Conservation (phyloP, 163 green algal genomes). For the Picocystis sp. region DNA sequence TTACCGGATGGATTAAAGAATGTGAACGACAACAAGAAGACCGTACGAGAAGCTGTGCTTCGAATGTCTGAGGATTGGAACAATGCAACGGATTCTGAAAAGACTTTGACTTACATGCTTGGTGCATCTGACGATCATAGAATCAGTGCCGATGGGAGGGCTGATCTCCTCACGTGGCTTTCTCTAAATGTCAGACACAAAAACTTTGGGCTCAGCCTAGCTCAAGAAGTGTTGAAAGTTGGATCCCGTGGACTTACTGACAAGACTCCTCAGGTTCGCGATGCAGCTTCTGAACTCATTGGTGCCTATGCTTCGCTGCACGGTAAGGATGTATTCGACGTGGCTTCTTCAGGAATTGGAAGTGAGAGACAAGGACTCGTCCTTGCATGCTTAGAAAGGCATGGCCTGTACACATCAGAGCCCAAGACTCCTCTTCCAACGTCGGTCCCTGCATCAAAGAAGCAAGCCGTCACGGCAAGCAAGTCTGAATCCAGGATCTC, state of each 20-base stretch:
- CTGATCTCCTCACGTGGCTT: neutral
- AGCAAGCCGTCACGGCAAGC: no score
- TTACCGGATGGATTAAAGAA: conserved; percentile 7
- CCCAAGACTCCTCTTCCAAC: no score
- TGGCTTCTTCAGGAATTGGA: no score
- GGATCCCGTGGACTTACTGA: conserved; percentile 1
- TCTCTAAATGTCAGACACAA: neutral
- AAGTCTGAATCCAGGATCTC: no score
- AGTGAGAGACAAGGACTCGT: no score
- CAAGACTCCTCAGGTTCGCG: neutral
- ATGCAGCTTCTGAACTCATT: neutral
- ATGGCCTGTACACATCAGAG: no score
- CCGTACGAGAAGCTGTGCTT: conserved; percentile 9
- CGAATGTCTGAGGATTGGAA: conserved; percentile 3
- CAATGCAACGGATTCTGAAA: neutral
- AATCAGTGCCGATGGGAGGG: conserved; percentile 5
- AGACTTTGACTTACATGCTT: conserved; percentile 3
- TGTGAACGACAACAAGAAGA: conserved; percentile 13
- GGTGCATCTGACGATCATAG: neutral
- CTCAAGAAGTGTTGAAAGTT: neutral
- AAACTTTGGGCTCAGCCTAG: conserved; percentile 1
- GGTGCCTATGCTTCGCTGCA: neutral
- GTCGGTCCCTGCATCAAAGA: no score
- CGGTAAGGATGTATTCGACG: no score
- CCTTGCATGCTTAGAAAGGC: no score